Base-by-base conservation (phyloP, 2,329 filamentous ascomycete genomes). In the Orbilia blumenaviensis region DNA sequence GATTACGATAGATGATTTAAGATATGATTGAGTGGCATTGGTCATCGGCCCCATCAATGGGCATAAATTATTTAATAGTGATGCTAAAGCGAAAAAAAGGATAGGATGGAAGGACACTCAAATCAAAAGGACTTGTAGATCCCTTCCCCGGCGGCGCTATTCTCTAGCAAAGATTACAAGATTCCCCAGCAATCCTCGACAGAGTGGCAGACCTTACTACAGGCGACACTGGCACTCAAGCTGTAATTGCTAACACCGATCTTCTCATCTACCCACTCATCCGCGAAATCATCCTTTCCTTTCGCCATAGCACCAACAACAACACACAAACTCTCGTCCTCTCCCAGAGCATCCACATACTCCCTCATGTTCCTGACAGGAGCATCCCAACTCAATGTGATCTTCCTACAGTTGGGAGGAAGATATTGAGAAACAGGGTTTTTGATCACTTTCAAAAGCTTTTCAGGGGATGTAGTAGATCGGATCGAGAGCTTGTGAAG, bases 281-380 rank as follows among this genome's bases (percentile, higher is more conserved):
- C 95, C 78, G 95, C 95, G 82, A 99, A 99, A 84, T 92, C 94
- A 83, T 99, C 95, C 66, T 90, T 88, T 16, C 95, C 95, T 86
- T 98, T 98, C 74, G 95, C 95, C 94, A 99, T 99, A 80, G 95
- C 95, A 80, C 95, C 95, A 44, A 98, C 93, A 81, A 98, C 98
- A 78, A 99, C 94, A 81, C 94, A 97, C 69, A 98, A 92, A 85
- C 94, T 98, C 85, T 98, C 93, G 81, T 94, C 91, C 56, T 90
- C 86, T 10, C 88, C 89, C 8, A 98, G 86, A 2, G 88, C 89
- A 79, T 92, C 89, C 76, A 99, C 89, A 83, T 97, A 99, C 82
- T 97, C 93, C 80, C 92, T 88, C 34, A 95, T 92, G 54, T 92
- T 91, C 52, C 96, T 92, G 32, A 98, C 89, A 16, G 91, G 90